Conservation (phyloP, 371 early-diverging fungal genomes). For the Mitosporidium daphniae region DNA sequence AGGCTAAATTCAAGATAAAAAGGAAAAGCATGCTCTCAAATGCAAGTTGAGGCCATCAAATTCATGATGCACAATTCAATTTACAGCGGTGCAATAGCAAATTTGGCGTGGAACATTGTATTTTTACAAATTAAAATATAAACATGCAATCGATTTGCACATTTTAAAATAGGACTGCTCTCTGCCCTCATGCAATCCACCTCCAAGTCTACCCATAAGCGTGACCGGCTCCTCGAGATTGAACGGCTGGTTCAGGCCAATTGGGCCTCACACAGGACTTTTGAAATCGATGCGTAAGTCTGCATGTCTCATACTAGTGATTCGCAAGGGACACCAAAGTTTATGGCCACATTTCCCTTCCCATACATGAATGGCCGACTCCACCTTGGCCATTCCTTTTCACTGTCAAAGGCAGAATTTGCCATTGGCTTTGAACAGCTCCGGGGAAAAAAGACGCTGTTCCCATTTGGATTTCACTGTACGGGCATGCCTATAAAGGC, state of each 20-base stretch:
- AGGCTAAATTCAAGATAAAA: too few relatives aligned
- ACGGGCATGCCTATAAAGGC: conserved; percentile 99
- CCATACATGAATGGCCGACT: conserved; percentile 98
- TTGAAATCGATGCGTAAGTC: conserved; percentile 46
- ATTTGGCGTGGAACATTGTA: too few relatives aligned
- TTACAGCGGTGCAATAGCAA: too few relatives aligned
- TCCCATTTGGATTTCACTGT: conserved; percentile 95
- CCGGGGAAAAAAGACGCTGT: conserved; percentile 65
- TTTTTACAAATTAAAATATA: too few relatives aligned
- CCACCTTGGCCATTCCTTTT: conserved; percentile 93
- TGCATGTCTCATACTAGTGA: conserved; percentile 9
- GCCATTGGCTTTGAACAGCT: conserved; percentile 61
- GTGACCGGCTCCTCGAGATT: conserved; percentile 26
- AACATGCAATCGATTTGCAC: too few relatives aligned
- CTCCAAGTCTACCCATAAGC: neutral
- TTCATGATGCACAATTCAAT: too few relatives aligned
- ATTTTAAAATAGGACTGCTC: too few relatives aligned
- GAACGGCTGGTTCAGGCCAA: conserved; percentile 29
- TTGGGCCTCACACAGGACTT: conserved; percentile 35
- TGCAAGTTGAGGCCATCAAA: too few relatives aligned
- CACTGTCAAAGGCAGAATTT: conserved; percentile 86
- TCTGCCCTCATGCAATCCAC: neutral
- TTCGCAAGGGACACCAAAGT: conserved; percentile 34
- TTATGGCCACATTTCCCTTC: conserved; percentile 81
- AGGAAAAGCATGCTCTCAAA: too few relatives aligned